Evolutionary conservation across 345 rosid genomes (phyloP).

Genomic region (Linum tenue): DNA sequence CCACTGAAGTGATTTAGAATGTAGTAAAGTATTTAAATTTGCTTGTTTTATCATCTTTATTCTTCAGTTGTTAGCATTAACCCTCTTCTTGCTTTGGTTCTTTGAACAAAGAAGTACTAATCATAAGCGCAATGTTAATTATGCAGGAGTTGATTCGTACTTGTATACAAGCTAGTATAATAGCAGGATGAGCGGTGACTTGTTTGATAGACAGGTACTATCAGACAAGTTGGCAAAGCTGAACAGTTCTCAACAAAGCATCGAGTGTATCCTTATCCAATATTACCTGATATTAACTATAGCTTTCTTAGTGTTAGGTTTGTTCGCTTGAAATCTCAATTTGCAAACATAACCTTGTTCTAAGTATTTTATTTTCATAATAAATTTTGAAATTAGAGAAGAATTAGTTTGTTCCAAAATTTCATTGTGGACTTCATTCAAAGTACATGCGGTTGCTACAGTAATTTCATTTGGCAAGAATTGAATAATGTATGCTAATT

Average conservation of each 20-base stretch:
- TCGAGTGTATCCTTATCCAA: conserved; percentile 49
- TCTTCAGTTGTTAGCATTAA: no score
- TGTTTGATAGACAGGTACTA: conserved; percentile 43
- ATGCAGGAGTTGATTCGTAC: no score
- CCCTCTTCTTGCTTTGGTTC: no score
- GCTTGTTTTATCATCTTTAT: no score
- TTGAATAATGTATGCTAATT: not conserved
- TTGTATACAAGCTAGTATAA: conserved; percentile 12
- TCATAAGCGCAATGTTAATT: no score
- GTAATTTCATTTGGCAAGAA: no score
- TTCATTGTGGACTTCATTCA: not conserved
- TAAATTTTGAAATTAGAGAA: not conserved
- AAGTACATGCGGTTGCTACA: not conserved
- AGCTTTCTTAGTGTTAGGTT: not conserved
- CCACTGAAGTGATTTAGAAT: no score
- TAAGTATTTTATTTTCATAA: no score
- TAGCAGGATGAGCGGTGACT: conserved; percentile 50
- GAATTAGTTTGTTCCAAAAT: not conserved
- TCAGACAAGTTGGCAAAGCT: conserved; percentile 61
- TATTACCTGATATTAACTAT: no score
- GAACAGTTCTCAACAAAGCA: conserved; percentile 66
- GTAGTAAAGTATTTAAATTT: no score
- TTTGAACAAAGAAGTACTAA: no score
- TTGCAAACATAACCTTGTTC: conserved; percentile 1
- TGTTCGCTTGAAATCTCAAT: not conserved